Evolutionary conservation across 352 stramenopile species (phyloP), one percentile per base, ranked within the genome.

Genomic region (Pythium scleroteichum): DNA sequence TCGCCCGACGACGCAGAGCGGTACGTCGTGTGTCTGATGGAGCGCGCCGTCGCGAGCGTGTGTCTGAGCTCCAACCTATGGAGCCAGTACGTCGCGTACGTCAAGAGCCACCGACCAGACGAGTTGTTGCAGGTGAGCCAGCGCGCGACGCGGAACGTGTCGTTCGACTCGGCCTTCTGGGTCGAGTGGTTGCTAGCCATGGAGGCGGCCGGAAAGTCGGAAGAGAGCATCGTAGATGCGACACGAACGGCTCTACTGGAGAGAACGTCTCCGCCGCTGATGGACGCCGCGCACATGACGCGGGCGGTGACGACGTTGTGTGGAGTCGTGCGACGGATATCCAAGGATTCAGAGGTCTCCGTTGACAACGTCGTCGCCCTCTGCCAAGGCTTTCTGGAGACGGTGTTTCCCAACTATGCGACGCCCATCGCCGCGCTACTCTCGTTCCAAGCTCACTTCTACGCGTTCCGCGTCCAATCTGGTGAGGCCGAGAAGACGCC

Each of bases 121-220:
- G 27, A 56, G 16, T 6, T 46, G 16, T 27, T 66, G 4, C 69
- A 54, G 14, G 27, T 90, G 19, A 52, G 23, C 10, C 64, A 58
- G 27, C 72, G 80, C 24, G 78, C 77, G 16, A 73, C 85, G 35
- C 78, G 78, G 9, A 92, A 92, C 47, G 69, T 90, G 19, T 81
- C 78, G 1, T 88, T 88, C 24, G 80, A 92, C 52, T 85, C 82
- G 17, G 59, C 47, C 22, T 54, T 72, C 5, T 92, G 82, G 82
- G 73, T 74, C 3, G 73, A 86, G 29, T 61, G 78, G 41, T 27
- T 92, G 39, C 53, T 88, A 26, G 71, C 73, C 26, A 78, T 88
- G 66, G 82, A 92, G 59, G 42, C 19, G 4, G 24, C 47, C 19
- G 38, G 23, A 0, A 20, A 32, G 5, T 54, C 47, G 1, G 33